phyloP scores from a whole-genome alignment of 139 green algal species.

The Ettlia oleoabundans region DNA sequence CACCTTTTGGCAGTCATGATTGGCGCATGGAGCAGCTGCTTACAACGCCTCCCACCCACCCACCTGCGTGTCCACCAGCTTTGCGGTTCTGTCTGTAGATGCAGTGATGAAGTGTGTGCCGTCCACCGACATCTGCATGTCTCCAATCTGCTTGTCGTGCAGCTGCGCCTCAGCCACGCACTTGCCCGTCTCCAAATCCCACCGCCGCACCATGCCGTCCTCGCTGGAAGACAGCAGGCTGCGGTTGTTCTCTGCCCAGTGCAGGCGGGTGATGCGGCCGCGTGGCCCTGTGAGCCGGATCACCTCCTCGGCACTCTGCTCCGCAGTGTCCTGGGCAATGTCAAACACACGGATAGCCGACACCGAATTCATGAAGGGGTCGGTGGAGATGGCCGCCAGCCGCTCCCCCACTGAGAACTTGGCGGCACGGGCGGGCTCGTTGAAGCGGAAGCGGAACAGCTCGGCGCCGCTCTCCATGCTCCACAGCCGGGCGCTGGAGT shows the following conservation, averaged over 20 bases:
- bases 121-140: slow-evolving; percentile 78
- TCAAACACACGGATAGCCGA: slow-evolving; percentile 66
- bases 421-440: slow-evolving; percentile 82
- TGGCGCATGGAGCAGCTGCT: too few species aligned
- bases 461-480: slow-evolving; percentile 85
- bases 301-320: slow-evolving; percentile 59
- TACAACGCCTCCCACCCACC: not conserved
- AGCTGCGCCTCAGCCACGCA: slow-evolving; percentile 15
- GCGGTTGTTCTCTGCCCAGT: slow-evolving; percentile 84
- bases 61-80: slow-evolving; percentile 80
- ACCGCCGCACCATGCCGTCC: slow-evolving; percentile 83
- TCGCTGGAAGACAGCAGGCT: slow-evolving; percentile 88
- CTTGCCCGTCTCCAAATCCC: slow-evolving; percentile 74
- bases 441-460: slow-evolving; percentile 83
- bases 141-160: slow-evolving; percentile 74
- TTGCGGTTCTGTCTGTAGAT: slow-evolving; percentile 91
- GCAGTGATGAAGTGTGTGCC: slow-evolving; percentile 94
- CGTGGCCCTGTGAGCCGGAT: slow-evolving; percentile 8
- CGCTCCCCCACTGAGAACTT: slow-evolving; percentile 82
- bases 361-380: slow-evolving; percentile 86
- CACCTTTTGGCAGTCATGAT: too few species aligned
- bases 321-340: slow-evolving; percentile 66
- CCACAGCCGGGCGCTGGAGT: slow-evolving; percentile 93
- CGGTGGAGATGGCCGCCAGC: slow-evolving; percentile 84
- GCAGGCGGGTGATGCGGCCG: slow-evolving; percentile 75